phyloP scores from a whole-genome alignment of 139 green algal species.

The Coelastrella sp. region DNA sequence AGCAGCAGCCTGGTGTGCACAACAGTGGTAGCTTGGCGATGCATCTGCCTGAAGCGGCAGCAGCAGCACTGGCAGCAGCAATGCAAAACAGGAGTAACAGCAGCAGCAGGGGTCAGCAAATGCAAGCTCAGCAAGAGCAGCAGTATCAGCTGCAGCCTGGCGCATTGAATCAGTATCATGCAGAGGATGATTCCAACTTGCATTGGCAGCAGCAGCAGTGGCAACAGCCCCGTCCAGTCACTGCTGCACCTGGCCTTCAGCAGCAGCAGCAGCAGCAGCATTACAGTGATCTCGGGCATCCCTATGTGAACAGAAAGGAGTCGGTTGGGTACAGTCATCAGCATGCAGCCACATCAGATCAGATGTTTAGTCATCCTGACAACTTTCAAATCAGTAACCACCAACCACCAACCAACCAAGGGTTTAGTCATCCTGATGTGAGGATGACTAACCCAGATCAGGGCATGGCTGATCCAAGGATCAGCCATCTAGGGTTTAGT shows the following conservation, averaged over 20 bases:
- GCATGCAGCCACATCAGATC: not conserved
- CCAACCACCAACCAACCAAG: too few relatives aligned
- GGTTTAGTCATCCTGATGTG: too few relatives aligned
- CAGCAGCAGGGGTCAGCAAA: not conserved
- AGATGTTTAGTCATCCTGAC: too few relatives aligned
- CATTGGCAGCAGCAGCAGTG: not conserved
- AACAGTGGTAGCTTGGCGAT: not conserved
- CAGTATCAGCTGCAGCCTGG: not conserved
- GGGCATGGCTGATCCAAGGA: too few relatives aligned
- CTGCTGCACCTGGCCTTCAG: not conserved
- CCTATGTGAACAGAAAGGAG: not conserved
- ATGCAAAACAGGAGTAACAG: not conserved
- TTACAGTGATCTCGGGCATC: too few relatives aligned
- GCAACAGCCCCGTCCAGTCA: not conserved
- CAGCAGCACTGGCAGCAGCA: not conserved
- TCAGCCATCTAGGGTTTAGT: not conserved
- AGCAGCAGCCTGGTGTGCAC: not conserved
- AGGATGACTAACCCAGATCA: not conserved
- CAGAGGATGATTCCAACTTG: not conserved
- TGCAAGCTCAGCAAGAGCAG: slow-evolving; percentile 20
- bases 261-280: slow-evolving; percentile 4
- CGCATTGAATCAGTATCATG: not conserved
- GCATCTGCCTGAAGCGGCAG: not conserved
- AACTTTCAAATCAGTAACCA: too few relatives aligned
- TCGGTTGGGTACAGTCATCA: not conserved